Evolutionary conservation across 1,284 basidiomycete genomes (phyloP), one percentile per base, ranked within the genome.

Genomic region (Cutaneotrichosporon sp.): DNA sequence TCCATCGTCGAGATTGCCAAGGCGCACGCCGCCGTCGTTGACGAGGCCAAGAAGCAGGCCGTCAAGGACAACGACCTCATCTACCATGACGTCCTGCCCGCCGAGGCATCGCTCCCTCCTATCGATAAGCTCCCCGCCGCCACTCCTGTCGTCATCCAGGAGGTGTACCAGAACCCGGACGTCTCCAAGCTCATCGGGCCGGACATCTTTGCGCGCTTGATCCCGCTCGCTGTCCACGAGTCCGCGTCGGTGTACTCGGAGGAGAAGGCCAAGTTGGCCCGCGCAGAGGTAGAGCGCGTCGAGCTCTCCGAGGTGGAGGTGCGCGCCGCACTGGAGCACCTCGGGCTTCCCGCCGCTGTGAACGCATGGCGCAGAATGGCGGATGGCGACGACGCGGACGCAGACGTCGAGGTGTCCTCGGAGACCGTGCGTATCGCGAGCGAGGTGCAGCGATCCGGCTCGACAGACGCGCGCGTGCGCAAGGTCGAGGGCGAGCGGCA

Each of bases 171-270:
- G 20, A 85, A 90, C 27, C 87, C 91, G 0, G 95, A 98, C 16
- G 94, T 98, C 18, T 92, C 97, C 78, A 92, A 92, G 79, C 87
- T 95, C 50, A 95, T 99, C 66, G 95, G 97, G 0, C 87, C 87
- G 5, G 95, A 98, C 77, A 84, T 98, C 62, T 98, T 99, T 79
- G 79, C 87, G 64, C 86, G 88, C 45, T 86, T 99, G 2, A 86
- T 99, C 24, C 95, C 97, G 8, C 82, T 99, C 34, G 91, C 91
- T 65, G 94, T 99, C 5, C 95, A 98, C 77, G 94, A 98, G 80
- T 91, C 90, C 67, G 95, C 97, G 7, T 92, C 89, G 60, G 87
- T 99, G 18, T 99, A 99, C 79, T 95, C 92, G 1, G 95, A 99
- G 78, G 97, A 99, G 81, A 98, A 99, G 81, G 97, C 95, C 16